These are phyloP conservation scores for Claviceps sp. DNA, from an alignment of 2,329 filamentous ascomycete genomes.

Conservation along the genomic window DNA sequence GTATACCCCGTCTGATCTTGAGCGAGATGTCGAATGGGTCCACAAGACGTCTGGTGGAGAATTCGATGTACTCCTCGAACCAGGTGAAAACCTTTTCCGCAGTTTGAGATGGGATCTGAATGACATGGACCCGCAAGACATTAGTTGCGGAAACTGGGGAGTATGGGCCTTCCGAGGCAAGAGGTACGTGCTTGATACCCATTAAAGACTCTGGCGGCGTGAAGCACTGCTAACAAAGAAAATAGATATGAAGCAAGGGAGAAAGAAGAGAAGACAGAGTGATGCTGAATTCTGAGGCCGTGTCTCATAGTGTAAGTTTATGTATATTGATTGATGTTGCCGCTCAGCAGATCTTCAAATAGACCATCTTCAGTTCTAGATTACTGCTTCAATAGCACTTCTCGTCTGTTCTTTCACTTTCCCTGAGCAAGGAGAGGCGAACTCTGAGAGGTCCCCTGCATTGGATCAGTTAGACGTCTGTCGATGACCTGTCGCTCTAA, in stretches of 20 bases:
- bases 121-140: constrained; percentile 83
- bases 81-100: constrained; percentile 86
- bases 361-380: background rate
- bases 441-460: too few relatives aligned
- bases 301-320: constrained; percentile 5
- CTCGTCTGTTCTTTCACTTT: too few relatives aligned
- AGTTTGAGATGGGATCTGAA: constrained; percentile 96
- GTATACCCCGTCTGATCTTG: constrained; percentile 91
- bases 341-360: background rate
- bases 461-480: too few relatives aligned
- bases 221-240: background rate
- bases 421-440: too few relatives aligned
- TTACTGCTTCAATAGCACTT: constrained; percentile 3
- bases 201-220: background rate
- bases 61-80: constrained; percentile 82
- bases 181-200: constrained; percentile 44
- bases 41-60: constrained; percentile 74
- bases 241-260: constrained; percentile 49
- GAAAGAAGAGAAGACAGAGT: constrained; percentile 27
- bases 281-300: background rate
- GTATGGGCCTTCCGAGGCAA: constrained; percentile 96
- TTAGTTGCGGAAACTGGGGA: constrained; percentile 94
- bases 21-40: constrained; percentile 84
- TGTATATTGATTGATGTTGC: constrained; percentile 1
- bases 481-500: too few relatives aligned